Evolutionary conservation across 1,284 basidiomycete species (phyloP), one percentile per base, ranked within the genome.

Genomic region (Erythrobasidium hasegawianum): DNA sequence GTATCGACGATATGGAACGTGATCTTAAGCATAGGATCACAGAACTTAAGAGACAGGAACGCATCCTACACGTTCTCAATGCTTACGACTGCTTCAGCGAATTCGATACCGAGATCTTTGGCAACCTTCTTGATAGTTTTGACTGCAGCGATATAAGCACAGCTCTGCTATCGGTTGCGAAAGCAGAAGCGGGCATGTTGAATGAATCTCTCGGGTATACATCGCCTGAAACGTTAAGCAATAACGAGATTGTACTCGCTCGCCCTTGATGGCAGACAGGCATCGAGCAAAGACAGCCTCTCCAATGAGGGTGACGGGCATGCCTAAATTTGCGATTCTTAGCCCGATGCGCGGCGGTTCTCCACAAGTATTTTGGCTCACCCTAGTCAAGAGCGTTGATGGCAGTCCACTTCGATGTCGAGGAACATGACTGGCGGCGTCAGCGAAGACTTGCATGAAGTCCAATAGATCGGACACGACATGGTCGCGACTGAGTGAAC

Each of bases 371-470:
- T 11, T 38, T 22, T 87, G 90, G 85, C 75, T 86, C 89, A 76
- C 95, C 95, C 73, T 92, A 87, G 76, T 99, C 96, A 72, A 98
- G 87, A 69, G 96, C 96, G 77, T 93, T 90, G 76, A 97, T 90
- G 71, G 96, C 96, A 69, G 96, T 99, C 96, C 96, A 99, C 81
- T 98, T 98, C 68, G 96, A 96, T 72, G 96, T 99, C n/a, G n/a
- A 78, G 96, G 96, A 83, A 98, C 98, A 80, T 99, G 96, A 68
- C 95, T 95, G 71, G 96, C 96, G 76, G 88, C 78, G 79, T 97
- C 94, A 71, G 97, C 84, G 75, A 99, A n/a, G n/a, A n/a, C n/a
- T n/a, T n/a, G n/a, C n/a, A n/a, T n/a, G n/a, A n/a, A n/a, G n/a
- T n/a, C n/a, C n/a, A n/a, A n/a, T n/a, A n/a, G n/a, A n/a, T n/a